These are phyloP conservation scores for Irineochytrium annulatum DNA, from an alignment of 192 early-diverging fungal species.

Conservation along the genomic window DNA sequence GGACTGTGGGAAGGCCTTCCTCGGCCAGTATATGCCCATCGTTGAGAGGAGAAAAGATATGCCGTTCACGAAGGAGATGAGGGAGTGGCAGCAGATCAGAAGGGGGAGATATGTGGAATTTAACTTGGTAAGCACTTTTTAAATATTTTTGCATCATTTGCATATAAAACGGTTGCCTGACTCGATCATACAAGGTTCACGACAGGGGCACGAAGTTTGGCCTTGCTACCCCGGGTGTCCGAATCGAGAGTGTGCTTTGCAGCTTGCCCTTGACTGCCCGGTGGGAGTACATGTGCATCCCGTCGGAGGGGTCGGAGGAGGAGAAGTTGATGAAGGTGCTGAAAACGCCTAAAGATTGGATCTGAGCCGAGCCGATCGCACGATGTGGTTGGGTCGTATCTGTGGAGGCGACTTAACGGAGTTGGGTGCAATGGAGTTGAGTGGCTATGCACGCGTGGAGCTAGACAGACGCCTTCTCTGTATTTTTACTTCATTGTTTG, in stretches of 20 bases:
- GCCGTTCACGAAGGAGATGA: slow-evolving; percentile 71
- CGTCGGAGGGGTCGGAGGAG: slow-evolving; percentile 66
- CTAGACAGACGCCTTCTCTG: too few relatives aligned
- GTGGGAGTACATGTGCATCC: slow-evolving; percentile 89
- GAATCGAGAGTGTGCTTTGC: slow-evolving; percentile 95
- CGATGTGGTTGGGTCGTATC: too few relatives aligned
- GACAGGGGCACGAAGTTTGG: slow-evolving; percentile 99
- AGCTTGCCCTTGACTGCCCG: slow-evolving; percentile 87
- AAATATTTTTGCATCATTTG: neutral
- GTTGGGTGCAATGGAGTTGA: too few relatives aligned
- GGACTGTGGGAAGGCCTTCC: slow-evolving; percentile 75
- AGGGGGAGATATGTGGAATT: slow-evolving; percentile 97
- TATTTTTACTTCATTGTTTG: too few relatives aligned
- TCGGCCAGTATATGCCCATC: slow-evolving; percentile 84
- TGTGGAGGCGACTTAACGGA: too few relatives aligned
- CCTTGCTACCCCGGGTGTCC: slow-evolving; percentile 87
- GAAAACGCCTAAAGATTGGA: slow-evolving; percentile 77
- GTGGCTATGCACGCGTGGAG: too few relatives aligned
- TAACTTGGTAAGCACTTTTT: slow-evolving; percentile 69
- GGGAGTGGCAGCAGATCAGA: slow-evolving; percentile 91
- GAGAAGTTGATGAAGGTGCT: slow-evolving; percentile 74
- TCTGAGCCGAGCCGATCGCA: too few relatives aligned
- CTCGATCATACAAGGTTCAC: slow-evolving; percentile 42
- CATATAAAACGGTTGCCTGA: neutral
- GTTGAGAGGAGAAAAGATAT: slow-evolving; percentile 74